These are phyloP conservation scores for Aquilaria sinensis DNA, from an alignment of 345 rosid genomes.

Conservation along the genomic window DNA sequence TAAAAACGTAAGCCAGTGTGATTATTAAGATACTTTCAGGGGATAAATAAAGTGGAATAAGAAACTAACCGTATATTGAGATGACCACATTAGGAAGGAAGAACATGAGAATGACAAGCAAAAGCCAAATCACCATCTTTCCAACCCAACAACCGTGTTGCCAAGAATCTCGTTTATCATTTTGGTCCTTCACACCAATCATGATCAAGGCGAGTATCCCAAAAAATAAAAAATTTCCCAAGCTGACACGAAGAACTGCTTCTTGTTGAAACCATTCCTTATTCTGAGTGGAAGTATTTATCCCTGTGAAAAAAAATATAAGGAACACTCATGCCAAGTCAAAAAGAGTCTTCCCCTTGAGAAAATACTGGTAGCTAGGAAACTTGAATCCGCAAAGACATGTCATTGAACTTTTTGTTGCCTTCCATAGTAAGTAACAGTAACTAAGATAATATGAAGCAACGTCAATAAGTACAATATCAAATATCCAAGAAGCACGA, in stretches of 20 bases:
- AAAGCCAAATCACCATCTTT: constrained; percentile 83
- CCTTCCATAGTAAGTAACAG: too few relatives aligned
- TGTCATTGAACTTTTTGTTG: too few relatives aligned
- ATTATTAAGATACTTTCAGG: neutral
- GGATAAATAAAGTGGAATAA: constrained; percentile 1
- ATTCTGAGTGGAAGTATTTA: constrained; percentile 50
- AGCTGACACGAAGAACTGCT: constrained; percentile 94
- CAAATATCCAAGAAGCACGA: too few relatives aligned
- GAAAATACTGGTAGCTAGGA: too few relatives aligned
- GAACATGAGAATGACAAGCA: constrained; percentile 86
- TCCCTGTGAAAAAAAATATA: constrained; percentile 48
- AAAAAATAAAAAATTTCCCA: constrained; percentile 86
- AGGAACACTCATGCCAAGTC: neutral
- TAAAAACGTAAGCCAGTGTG: neutral
- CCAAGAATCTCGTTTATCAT: constrained; percentile 86
- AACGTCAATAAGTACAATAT: too few relatives aligned
- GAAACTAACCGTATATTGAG: constrained; percentile 64
- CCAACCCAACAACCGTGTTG: constrained; percentile 94
- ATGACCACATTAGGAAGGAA: constrained; percentile 69
- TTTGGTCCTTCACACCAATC: constrained; percentile 95
- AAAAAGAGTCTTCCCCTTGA: neutral
- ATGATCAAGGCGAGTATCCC: constrained; percentile 63
- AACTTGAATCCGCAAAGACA: too few relatives aligned
- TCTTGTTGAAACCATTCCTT: constrained; percentile 86
- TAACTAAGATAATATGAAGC: too few relatives aligned